These are phyloP conservation scores for Pseudopyricularia cyperi DNA, from an alignment of 2,329 filamentous ascomycete species.

Conservation along the genomic window DNA sequence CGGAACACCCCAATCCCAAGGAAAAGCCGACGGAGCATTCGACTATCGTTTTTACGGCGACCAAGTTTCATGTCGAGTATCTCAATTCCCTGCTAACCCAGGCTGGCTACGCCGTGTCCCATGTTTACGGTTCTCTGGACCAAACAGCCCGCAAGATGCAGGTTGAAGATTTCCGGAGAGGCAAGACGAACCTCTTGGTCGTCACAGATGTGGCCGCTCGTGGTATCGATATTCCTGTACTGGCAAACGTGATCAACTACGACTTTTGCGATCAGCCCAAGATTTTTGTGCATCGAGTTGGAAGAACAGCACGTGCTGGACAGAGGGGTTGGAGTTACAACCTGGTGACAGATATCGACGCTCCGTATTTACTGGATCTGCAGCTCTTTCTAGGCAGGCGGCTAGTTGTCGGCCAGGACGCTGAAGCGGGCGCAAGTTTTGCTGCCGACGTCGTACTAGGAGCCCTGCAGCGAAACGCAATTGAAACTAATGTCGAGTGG, in stretches of 20 bases:
- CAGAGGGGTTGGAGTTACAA: slow-evolving; percentile 92
- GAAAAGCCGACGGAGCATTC: slow-evolving; percentile 78
- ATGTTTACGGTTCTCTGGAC: slow-evolving; percentile 88
- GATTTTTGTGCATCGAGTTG: slow-evolving; percentile 91
- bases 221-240: slow-evolving; percentile 92
- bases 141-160: slow-evolving; percentile 88
- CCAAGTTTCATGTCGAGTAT: slow-evolving; percentile 97
- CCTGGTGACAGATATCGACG: slow-evolving; percentile 74
- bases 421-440: slow-evolving; percentile 36
- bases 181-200: slow-evolving; percentile 78
- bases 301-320: slow-evolving; percentile 87
- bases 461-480: slow-evolving; percentile 53
- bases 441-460: slow-evolving; percentile 77
- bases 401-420: slow-evolving; percentile 60
- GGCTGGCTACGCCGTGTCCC: slow-evolving; percentile 79
- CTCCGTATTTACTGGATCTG: slow-evolving; percentile 83
- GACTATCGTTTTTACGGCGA: slow-evolving; percentile 88
- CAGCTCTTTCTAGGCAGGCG: slow-evolving; percentile 88
- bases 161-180: slow-evolving; percentile 77
- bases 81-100: slow-evolving; percentile 65
- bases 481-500: slow-evolving; percentile 72
- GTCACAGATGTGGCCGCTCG: slow-evolving; percentile 93
- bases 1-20: slow-evolving; percentile 36
- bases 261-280: slow-evolving; percentile 96
- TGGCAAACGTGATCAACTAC: slow-evolving; percentile 97